phyloP scores from a whole-genome alignment of 306 rosid genomes.

The Lotus japonicus region DNA sequence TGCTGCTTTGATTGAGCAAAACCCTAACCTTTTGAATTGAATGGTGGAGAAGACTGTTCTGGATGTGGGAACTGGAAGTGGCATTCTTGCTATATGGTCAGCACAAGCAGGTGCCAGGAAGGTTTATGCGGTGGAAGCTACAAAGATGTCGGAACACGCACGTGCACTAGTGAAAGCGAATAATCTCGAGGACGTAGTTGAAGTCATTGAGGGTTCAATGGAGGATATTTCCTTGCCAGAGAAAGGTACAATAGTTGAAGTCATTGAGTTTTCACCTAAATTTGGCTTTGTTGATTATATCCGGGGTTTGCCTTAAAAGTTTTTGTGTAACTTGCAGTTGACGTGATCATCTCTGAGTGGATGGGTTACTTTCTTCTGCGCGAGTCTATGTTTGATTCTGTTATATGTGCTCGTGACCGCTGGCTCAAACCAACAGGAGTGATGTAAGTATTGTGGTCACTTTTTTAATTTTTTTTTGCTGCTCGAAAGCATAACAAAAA shows the following conservation, averaged over 20 bases:
- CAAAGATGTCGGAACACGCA: conserved; percentile 94
- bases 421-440: conserved; percentile 98
- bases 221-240: conserved; percentile 88
- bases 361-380: conserved; percentile 99
- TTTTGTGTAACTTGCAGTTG: conserved; percentile 49
- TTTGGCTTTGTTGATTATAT: not conserved
- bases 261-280: too few species aligned
- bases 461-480: not conserved
- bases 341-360: conserved; percentile 97
- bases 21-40: not conserved
- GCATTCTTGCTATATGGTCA: conserved; percentile 98
- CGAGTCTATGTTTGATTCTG: conserved; percentile 99
- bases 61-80: conserved; percentile 99
- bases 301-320: conserved; percentile 10
- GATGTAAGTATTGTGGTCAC: conserved; percentile 46
- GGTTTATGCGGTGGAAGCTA: conserved; percentile 98
- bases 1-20: not conserved
- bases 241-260: too few species aligned
- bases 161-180: conserved; percentile 71
- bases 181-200: conserved; percentile 59
- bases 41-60: conserved; percentile 66
- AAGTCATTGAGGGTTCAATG: conserved; percentile 85
- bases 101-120: conserved; percentile 98
- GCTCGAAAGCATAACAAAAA: not conserved
- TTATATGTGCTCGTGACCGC: conserved; percentile 92